Evolutionary conservation across 768 basidiomycete species (phyloP).

Genomic region (Holtermanniella nyarrowii): DNA sequence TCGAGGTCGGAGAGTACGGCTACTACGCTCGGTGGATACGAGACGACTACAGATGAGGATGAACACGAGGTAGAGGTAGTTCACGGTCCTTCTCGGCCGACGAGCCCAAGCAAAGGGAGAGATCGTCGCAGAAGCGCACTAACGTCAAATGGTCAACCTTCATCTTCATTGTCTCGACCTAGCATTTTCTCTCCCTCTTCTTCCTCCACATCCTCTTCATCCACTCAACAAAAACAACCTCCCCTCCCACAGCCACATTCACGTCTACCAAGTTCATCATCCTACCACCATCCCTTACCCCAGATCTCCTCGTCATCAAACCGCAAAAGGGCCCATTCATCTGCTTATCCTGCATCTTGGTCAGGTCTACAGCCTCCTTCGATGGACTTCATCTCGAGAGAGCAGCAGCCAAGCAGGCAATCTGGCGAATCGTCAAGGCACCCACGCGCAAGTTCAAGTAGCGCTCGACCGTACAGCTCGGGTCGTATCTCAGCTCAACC

Average conservation of each 20-base stretch:
- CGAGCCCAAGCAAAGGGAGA: too few species aligned
- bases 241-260: neutral
- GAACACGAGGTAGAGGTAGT: too few species aligned
- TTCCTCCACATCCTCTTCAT: neutral
- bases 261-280: neutral
- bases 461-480: too few species aligned
- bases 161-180: too few species aligned
- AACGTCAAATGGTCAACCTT: too few species aligned
- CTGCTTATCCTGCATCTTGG: neutral
- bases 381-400: neutral
- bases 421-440: neutral
- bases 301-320: too few species aligned
- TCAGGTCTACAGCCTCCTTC: neutral
- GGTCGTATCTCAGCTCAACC: neutral
- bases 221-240: neutral
- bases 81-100: too few species aligned
- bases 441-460: too few species aligned
- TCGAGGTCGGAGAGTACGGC: neutral
- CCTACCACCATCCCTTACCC: neutral
- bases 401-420: neutral
- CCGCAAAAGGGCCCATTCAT: neutral
- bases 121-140: too few species aligned
- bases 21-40: neutral
- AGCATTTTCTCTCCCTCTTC: neutral
- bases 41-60: neutral